These are phyloP conservation scores for Calonectria pteridis DNA, from an alignment of 2,329 filamentous ascomycete species.

Conservation along the genomic window DNA sequence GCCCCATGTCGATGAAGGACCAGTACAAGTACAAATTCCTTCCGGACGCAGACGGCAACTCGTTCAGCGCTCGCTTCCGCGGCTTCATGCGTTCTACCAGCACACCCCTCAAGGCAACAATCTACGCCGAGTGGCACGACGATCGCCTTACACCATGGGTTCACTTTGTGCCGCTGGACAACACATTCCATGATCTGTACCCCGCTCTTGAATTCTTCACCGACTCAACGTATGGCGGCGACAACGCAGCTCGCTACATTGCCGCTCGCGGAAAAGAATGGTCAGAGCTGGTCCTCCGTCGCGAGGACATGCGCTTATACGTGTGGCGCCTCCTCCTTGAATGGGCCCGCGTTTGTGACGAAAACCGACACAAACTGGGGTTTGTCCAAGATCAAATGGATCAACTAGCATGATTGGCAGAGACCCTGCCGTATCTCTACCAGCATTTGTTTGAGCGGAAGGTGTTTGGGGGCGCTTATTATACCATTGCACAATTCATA, in stretches of 20 bases:
- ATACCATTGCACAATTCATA: slow-evolving; percentile 12
- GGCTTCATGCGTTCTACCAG: slow-evolving; percentile 74
- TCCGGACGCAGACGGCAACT: slow-evolving; percentile 78
- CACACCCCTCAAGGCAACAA: slow-evolving; percentile 77
- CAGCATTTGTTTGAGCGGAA: slow-evolving; percentile 25
- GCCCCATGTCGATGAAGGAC: slow-evolving; percentile 56
- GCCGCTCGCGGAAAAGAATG: slow-evolving; percentile 71
- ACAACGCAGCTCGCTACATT: slow-evolving; percentile 70
- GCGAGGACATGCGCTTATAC: slow-evolving; percentile 77
- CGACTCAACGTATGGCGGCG: slow-evolving; percentile 57
- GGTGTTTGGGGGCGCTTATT: slow-evolving; percentile 17
- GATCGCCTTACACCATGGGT: slow-evolving; percentile 76
- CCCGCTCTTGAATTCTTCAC: slow-evolving; percentile 75
- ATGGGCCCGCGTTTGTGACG: slow-evolving; percentile 65
- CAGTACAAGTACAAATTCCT: slow-evolving; percentile 74
- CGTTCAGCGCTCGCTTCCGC: slow-evolving; percentile 72
- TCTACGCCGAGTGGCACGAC: slow-evolving; percentile 83
- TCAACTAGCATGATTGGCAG: slow-evolving; percentile 26
- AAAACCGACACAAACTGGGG: slow-evolving; percentile 57
- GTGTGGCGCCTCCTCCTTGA: slow-evolving; percentile 71
- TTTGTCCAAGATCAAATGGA: slow-evolving; percentile 58
- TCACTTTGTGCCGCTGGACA: slow-evolving; percentile 80
- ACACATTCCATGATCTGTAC: slow-evolving; percentile 75
- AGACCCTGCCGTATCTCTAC: slow-evolving; percentile 21
- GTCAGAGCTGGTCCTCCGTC: slow-evolving; percentile 71